A percentile compares a stretch with the other conserved stretches of the same genome.
phyloP scores from a whole-genome alignment of 257 asterid genomes.

The Solanum dulcamara region DNA sequence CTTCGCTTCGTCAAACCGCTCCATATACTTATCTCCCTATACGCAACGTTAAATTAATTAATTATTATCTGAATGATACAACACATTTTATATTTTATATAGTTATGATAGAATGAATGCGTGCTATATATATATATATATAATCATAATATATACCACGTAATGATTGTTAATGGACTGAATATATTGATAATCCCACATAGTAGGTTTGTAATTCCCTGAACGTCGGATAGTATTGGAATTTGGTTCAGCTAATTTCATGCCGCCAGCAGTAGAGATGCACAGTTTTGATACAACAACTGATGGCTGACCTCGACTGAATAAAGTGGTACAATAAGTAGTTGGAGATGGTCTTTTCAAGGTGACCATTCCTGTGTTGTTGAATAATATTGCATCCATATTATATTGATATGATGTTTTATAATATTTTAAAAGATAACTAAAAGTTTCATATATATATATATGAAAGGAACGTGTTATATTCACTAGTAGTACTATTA shows the following conservation, averaged over 20 bases:
- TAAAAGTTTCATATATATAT: too few relatives aligned
- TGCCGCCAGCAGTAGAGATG: not conserved
- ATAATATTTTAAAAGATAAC: not conserved
- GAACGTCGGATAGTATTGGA: constrained; percentile 9
- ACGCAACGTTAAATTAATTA: not conserved
- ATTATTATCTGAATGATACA: not conserved
- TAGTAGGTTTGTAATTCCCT: constrained; percentile 30
- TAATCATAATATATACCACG: not conserved
- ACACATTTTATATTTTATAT: too few relatives aligned
- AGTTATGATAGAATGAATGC: not conserved
- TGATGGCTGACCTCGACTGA: not conserved
- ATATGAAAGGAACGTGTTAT: not conserved
- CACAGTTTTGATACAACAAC: not conserved
- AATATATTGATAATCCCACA: constrained; percentile 21
- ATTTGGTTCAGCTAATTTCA: not conserved
- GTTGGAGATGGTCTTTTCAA: not conserved
- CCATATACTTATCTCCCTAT: constrained; percentile 12
- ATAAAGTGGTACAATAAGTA: too few relatives aligned
- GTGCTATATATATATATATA: too few relatives aligned
- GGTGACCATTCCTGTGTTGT: not conserved
- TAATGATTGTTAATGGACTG: constrained; percentile 23
- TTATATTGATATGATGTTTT: too few relatives aligned
- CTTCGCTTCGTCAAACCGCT: constrained; percentile 1
- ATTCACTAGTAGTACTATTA: not conserved
- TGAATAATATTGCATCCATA: not conserved